Conservation (phyloP, 2,329 filamentous ascomycete genomes). For the Furcasterigmium furcatum region DNA sequence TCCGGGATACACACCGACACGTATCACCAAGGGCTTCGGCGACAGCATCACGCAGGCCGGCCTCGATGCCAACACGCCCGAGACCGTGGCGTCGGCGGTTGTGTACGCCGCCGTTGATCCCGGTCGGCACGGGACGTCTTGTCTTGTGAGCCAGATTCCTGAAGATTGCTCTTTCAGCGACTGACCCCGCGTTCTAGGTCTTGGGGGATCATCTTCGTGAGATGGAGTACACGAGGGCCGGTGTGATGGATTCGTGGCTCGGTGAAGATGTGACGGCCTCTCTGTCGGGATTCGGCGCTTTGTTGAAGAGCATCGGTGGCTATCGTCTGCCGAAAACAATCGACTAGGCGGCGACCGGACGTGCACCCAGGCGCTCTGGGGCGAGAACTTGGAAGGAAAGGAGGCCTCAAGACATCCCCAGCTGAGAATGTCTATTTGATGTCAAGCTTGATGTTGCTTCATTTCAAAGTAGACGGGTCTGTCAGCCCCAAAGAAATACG, state of each 20-base stretch:
- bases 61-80: neutral
- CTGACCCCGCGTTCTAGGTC: neutral
- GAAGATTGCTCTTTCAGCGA: neutral
- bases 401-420: too few species aligned
- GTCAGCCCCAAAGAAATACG: too few species aligned
- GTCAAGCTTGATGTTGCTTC: too few species aligned
- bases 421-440: too few species aligned
- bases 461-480: too few species aligned
- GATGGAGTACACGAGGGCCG: neutral
- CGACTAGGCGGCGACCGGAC: too few species aligned
- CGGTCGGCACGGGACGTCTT: neutral
- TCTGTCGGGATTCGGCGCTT: neutral
- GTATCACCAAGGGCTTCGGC: neutral
- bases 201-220: neutral
- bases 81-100: neutral
- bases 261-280: neutral
- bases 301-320: neutral
- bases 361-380: too few species aligned
- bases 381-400: too few species aligned
- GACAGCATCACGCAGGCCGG: neutral
- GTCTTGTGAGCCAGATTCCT: neutral
- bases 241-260: neutral
- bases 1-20: neutral
- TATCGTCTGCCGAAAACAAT: neutral
- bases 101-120: neutral